Base-by-base conservation (phyloP, 768 basidiomycete genomes). In the Phylloporus sp. region DNA sequence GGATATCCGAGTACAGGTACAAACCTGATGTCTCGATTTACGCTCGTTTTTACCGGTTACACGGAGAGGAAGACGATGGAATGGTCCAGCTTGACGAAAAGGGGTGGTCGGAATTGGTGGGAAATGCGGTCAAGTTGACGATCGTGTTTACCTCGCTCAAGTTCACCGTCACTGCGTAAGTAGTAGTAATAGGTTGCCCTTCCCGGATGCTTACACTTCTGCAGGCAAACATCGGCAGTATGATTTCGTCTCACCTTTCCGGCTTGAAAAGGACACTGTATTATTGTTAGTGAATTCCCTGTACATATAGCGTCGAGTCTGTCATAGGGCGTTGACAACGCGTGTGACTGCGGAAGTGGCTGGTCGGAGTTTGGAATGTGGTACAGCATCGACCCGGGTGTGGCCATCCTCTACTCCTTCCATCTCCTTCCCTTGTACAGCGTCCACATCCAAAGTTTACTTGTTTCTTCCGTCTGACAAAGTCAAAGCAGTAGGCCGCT, bases 21-120 rank as follows among this genome's bases (percentile, higher is more conserved):
- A 65, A 67, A 42, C 64, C 64, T 6, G 65, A 65, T 36, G 64
- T 65, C 24, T 49, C 65, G n/a, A 61, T 65, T 22, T 65, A 67
- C 37, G 64, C 63, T 29, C 63, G 65, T 18, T 65, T 65, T 44
- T 67, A 56, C 45, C 63, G 64, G 24, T 36, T 61, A 34, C 64
- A 65, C 18, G 64, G 64, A 28, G 64, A 65, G 8, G 64, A 67
- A 6, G 64, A 65, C 42, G 65, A 65, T 0, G 64, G 59, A 15
- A 62, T 65, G 63, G 54, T 65, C n/a, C 20, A 48, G 24, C 41
- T 65, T 14, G 64, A 65, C 17, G 64, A 65, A 49, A 65, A 56
- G 41, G 64, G 64, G 5, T 65, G 64, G 64, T 31, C 64, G 17
- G 64, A 65, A 39, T 51, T 65, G 27, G 59, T 65, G 14, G 65